Base-by-base conservation (phyloP, 1,284 basidiomycete genomes). In the Paramarasmius palmivorus region DNA sequence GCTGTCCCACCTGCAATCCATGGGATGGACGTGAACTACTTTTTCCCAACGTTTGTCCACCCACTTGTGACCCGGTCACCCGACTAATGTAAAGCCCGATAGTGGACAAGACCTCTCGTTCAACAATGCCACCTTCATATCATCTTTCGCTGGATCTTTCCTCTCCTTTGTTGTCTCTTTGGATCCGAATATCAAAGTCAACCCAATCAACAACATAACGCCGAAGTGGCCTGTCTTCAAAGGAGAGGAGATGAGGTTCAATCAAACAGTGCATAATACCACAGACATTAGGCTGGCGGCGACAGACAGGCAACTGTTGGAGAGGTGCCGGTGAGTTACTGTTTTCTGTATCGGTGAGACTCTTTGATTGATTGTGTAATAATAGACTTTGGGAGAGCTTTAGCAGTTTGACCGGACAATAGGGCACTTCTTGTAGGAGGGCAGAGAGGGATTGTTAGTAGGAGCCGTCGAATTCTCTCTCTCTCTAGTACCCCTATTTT, bases 101-200 rank as follows among this genome's bases (percentile, higher is more conserved):
- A 23, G 6, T 35, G 5, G 8, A 29, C 10, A 22, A 4, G 8
- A 20, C 17, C 47, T 57, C 5, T 35, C 52, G 1, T 63, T 59
- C 59, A 55, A 65, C 42, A 66, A 66, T 49, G 50, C 57, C 4
- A 51, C 58, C 20, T 66, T 68, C 48, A 32, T 55, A 8, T 56
- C 50, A 1, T 61, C 66, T 4, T 68, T 68, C 53, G 45, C 55
- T 15, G 52, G 58, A 23, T 54, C 58, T 1, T 67, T 68, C 58
- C 19, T 64, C n/a, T 50, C 49, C 20, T 54, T 66, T 40, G 62
- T 56, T 4, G 50, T 61, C 15, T 59, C 49, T 12, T 38, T 55
- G 35, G 40, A 66, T 55, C 67, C 64, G 2, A 68, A 68, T 45
- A 40, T 37, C 20, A 59, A 65, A 22, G 32, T 60, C 23, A 42